A percentile compares a stretch with the other conserved stretches of the same genome.
Conservation (phyloP, 768 basidiomycete genomes). For the Naematelia aurantialba region DNA sequence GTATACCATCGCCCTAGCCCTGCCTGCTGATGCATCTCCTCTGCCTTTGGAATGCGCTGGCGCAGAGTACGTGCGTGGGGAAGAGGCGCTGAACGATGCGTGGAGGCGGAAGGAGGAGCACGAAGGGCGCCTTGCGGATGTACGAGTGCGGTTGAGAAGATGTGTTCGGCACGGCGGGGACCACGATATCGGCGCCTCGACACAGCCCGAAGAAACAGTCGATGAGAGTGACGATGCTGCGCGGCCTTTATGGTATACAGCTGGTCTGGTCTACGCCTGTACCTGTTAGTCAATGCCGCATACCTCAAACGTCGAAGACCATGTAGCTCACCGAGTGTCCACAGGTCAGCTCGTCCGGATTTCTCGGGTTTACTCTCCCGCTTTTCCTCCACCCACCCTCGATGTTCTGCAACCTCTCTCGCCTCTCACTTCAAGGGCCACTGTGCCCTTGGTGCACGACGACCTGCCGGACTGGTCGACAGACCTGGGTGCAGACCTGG, state of each 20-base stretch:
- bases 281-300: conserved; percentile 22
- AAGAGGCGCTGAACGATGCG: conserved; percentile 18
- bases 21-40: conserved; percentile 2
- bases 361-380: conserved; percentile 3
- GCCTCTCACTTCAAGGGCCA: conserved; percentile 3
- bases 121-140: conserved; percentile 8
- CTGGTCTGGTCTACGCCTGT: conserved; percentile 23
- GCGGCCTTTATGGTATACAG: conserved; percentile 35
- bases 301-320: neutral
- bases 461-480: conserved; percentile 9
- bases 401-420: conserved; percentile 10
- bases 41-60: neutral
- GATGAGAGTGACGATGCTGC: no score
- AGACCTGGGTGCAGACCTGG: conserved; percentile 15
- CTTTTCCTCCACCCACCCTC: conserved; percentile 8
- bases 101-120: conserved; percentile 9
- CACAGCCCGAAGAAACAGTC: no score
- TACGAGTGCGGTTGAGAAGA: neutral
- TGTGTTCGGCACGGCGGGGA: neutral
- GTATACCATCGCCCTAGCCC: conserved; percentile 10
- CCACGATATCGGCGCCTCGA: neutral
- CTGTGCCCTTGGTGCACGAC: conserved; percentile 7
- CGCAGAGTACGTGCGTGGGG: neutral
- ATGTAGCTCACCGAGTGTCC: neutral
- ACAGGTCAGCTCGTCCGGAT: conserved; percentile 13